These are phyloP conservation scores for Penicillium sp. DNA, from an alignment of 2,329 filamentous ascomycete species.

Conservation along the genomic window DNA sequence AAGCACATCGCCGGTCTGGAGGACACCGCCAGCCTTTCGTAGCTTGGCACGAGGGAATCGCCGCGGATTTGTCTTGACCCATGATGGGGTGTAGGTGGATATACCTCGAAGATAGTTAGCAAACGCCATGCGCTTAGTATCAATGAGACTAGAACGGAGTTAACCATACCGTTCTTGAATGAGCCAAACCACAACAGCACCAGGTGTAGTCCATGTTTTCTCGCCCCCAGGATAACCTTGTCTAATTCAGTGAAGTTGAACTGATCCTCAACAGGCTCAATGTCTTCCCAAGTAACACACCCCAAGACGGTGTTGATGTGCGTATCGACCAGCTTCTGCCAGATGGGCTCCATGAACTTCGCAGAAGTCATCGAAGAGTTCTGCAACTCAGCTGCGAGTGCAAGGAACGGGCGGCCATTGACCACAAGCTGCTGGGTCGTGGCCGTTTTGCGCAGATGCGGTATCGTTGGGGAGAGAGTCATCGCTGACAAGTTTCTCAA, in stretches of 20 bases:
- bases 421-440: constrained; percentile 43
- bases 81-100: constrained; percentile 42
- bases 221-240: constrained; percentile 40
- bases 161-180: constrained; percentile 49
- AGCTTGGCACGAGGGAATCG: constrained; percentile 23
- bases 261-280: constrained; percentile 48
- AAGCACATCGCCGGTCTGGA: constrained; percentile 35
- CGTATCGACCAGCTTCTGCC: constrained; percentile 45
- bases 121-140: neutral
- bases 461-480: constrained; percentile 9
- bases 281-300: constrained; percentile 50
- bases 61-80: constrained; percentile 39
- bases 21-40: constrained; percentile 27
- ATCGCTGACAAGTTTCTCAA: neutral
- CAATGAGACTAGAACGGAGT: neutral
- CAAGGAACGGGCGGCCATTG: constrained; percentile 48
- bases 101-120: constrained; percentile 7
- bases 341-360: constrained; percentile 48
- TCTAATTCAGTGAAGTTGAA: constrained; percentile 50
- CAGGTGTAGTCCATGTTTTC: constrained; percentile 41
- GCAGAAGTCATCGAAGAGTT: constrained; percentile 51
- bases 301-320: constrained; percentile 51
- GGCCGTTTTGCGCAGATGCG: constrained; percentile 14
- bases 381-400: constrained; percentile 50
- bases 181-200: constrained; percentile 52